These are phyloP conservation scores for Ophiostoma piceae DNA, from an alignment of 2,329 filamentous ascomycete genomes.

Conservation along the genomic window DNA sequence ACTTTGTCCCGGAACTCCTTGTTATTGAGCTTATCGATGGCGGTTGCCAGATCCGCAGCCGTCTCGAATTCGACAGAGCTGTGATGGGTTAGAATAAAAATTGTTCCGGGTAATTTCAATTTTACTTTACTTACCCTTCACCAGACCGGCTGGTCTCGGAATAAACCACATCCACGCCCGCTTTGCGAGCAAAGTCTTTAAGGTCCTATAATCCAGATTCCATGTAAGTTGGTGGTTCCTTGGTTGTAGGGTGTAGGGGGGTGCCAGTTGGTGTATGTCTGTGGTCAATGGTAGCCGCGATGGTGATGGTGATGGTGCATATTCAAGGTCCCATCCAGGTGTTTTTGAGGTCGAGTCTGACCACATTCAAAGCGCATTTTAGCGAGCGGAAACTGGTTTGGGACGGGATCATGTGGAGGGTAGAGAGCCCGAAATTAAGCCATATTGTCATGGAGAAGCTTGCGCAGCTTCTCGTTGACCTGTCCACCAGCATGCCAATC, in stretches of 20 bases:
- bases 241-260: slow-evolving; percentile 39
- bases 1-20: slow-evolving; percentile 86
- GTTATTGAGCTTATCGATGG: slow-evolving; percentile 90
- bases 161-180: slow-evolving; percentile 95
- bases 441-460: neutral
- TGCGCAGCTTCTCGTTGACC: neutral
- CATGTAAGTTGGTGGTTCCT: slow-evolving; percentile 61
- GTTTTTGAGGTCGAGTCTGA: neutral
- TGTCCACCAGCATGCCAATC: slow-evolving; percentile 9
- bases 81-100: slow-evolving; percentile 24
- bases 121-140: slow-evolving; percentile 67
- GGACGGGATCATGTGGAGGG: neutral
- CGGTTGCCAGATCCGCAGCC: slow-evolving; percentile 77
- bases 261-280: slow-evolving; percentile 17
- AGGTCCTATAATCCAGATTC: slow-evolving; percentile 83
- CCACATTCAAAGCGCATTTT: neutral
- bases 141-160: slow-evolving; percentile 91
- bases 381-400: neutral
- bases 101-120: neutral
- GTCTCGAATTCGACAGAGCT: slow-evolving; percentile 99
- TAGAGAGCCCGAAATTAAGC: neutral
- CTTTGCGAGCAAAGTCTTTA: slow-evolving; percentile 98
- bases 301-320: neutral
- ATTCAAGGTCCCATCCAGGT: neutral
- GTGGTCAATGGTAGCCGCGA: slow-evolving; percentile 3